These are phyloP conservation scores for Aspergillus felis DNA, from an alignment of 2,329 filamentous ascomycete genomes.

Conservation along the genomic window DNA sequence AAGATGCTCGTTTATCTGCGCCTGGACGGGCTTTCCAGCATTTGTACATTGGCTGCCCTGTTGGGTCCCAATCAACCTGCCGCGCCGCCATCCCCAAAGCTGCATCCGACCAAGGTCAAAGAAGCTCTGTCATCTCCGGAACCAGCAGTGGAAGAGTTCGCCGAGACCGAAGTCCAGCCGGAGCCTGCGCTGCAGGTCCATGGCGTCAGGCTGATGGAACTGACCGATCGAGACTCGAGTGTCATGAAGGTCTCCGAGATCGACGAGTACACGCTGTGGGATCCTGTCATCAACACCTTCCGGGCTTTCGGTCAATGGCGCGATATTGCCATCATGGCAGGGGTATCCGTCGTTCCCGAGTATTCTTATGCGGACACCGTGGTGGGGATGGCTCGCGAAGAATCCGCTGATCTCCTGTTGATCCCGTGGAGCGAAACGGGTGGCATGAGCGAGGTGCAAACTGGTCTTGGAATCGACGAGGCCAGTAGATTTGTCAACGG, in stretches of 20 bases:
- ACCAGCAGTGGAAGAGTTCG: conserved; percentile 20
- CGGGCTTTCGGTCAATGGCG: conserved; percentile 81
- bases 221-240: conserved; percentile 88
- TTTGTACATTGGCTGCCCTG: conserved; percentile 78
- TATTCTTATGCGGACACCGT: conserved; percentile 75
- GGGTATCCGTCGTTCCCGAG: conserved; percentile 74
- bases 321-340: conserved; percentile 76
- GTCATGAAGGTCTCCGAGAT: conserved; percentile 90
- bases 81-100: conserved; percentile 26
- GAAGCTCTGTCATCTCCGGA: conserved; percentile 14
- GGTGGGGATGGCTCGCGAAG: conserved; percentile 64
- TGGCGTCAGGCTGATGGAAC: conserved; percentile 77
- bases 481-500: conserved; percentile 55
- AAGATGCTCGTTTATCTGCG: conserved; percentile 76
- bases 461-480: conserved; percentile 49
- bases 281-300: conserved; percentile 89
- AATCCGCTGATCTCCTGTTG: conserved; percentile 69
- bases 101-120: conserved; percentile 30
- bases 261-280: conserved; percentile 66
- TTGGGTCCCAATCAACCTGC: conserved; percentile 56
- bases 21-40: conserved; percentile 75
- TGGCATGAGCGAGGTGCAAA: conserved; percentile 63
- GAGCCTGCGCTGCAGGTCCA: conserved; percentile 63
- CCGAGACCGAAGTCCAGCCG: conserved; percentile 14
- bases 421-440: conserved; percentile 89